Base-by-base conservation (phyloP, 2,329 filamentous ascomycete species). In the Fusarium illudens region DNA sequence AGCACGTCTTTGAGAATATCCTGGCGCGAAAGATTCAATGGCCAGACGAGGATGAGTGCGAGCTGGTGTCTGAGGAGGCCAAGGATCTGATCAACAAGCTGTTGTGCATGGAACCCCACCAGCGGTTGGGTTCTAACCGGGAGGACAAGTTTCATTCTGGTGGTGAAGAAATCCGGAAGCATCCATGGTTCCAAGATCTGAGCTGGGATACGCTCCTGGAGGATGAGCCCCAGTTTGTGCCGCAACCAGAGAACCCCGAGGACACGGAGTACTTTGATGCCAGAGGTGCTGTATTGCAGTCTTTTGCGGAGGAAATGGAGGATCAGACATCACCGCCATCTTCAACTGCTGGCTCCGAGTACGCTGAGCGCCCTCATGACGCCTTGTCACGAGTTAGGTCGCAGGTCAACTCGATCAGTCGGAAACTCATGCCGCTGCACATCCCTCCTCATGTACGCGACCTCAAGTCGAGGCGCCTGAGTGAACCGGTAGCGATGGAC, bases 241-340 rank as follows among this genome's bases (percentile, higher is more conserved):
- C 96, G 0, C 92, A 92, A 37, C 90, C 92, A 2, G 93, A 97
- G 75, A 95, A 99, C 71, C 94, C 93, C 0, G 96, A 99, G 77
- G 95, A 99, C 75, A 99, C 96, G 0, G 96, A 99, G 75, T 99
- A 99, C 76, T 99, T 99, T 72, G 96, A 99, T 80, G 82, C 93
- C 20, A 88, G 96, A 69, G 96, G 96, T 27, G 96, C 96, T 15
- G 96, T 94, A 1, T 85, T 98, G 70, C 93, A 97, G 74, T 92
- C 92, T 4, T 99, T 99, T 77, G 90, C 92, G 1, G 94, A 97
- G 67, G 96, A 99, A 77, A 91, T 97, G 74, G 95, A 98, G 76
- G 96, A 98, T 73, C 92, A 96, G 75, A 81, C 86, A 39, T 91
- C 93, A 1, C 92, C 94, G 9, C 89, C 91, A n/a, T 84, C 84